Evolutionary conservation across 192 early-diverging fungal genomes (phyloP), one percentile per base, ranked within the genome.

Genomic region (Umbelopsis sp.): DNA sequence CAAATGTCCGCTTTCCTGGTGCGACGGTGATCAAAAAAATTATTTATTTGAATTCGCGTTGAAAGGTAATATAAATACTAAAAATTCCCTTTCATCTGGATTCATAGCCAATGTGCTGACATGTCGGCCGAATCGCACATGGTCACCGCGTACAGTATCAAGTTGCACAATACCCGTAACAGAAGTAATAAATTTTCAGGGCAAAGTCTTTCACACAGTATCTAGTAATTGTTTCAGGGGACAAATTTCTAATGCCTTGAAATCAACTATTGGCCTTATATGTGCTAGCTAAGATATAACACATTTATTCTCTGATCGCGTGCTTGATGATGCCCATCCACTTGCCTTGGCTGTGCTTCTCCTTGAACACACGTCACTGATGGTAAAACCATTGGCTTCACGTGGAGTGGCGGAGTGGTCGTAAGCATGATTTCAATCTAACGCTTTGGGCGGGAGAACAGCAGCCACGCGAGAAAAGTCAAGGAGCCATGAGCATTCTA

Each of bases 1-100:
- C 55, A 61, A 61, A 35, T 41, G 55, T 35, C 55, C 21, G 55
- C 55, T 61, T 61, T 61, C 23, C 55, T 61, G 27, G 55, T 61
- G 55, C 55, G 55, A 61, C 55, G 55, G 55, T 61, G 55, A 61
- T 61, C 55, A 61, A 61, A 61, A 61, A 61, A 53, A 53, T 23
- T 23, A 23, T 25, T 52, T 52, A 52, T 52, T 52, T 11, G 25
- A 52, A 52, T 25, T 52, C 51, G 51, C 51, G 51, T 52, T 52
- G 21, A 25, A 12, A 25, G 48, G 48, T 20, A 41, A 41, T 41
- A 41, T 41, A 41, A 41, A 41, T 6, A 41, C 37, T 6, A 41
- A 41, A 11, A 20, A 6, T 1, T 13, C 48, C 3, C 15, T 21
- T 49, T 16, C 48, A 49, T 49, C 20, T 18, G 25, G 27, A 61